These are phyloP conservation scores for Podaxis mareebaensis DNA, from an alignment of 768 basidiomycete species.

Conservation along the genomic window DNA sequence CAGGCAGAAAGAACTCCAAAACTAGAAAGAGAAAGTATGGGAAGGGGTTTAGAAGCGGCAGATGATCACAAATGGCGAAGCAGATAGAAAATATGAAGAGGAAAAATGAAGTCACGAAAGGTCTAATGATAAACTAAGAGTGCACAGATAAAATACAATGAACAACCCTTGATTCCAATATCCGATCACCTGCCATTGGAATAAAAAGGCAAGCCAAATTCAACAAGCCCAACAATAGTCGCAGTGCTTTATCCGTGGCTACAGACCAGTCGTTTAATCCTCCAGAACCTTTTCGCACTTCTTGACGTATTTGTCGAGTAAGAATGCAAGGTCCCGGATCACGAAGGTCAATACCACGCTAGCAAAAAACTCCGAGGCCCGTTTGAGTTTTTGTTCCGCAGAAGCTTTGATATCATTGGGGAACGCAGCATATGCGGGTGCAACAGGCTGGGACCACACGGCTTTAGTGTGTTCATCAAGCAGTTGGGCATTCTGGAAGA, in stretches of 20 bases:
- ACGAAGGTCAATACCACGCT: constrained; percentile 88
- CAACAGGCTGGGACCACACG: constrained; percentile 59
- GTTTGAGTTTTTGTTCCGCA: constrained; percentile 74
- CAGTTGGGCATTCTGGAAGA: constrained; percentile 76
- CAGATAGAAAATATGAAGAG: constrained; percentile 26
- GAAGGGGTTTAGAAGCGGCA: constrained; percentile 11
- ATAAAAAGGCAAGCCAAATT: constrained; percentile 1
- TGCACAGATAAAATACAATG: constrained; percentile 28
- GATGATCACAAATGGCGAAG: constrained; percentile 29
- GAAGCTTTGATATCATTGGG: constrained; percentile 60
- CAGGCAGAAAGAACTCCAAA: neutral
- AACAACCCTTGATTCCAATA: constrained; percentile 17
- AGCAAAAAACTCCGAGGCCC: constrained; percentile 90
- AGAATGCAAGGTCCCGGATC: constrained; percentile 79
- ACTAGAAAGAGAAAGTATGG: constrained; percentile 1
- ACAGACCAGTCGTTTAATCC: constrained; percentile 46
- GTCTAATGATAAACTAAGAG: constrained; percentile 31
- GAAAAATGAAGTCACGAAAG: constrained; percentile 25
- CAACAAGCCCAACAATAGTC: neutral
- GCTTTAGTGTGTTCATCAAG: constrained; percentile 87
- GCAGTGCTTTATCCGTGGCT: neutral
- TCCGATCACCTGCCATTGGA: neutral
- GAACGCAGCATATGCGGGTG: constrained; percentile 74
- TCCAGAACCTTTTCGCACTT: constrained; percentile 92
- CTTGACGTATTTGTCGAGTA: constrained; percentile 92